Evolutionary conservation across 1,284 basidiomycete genomes (phyloP).

Genomic region (Boletellus deceptivus): DNA sequence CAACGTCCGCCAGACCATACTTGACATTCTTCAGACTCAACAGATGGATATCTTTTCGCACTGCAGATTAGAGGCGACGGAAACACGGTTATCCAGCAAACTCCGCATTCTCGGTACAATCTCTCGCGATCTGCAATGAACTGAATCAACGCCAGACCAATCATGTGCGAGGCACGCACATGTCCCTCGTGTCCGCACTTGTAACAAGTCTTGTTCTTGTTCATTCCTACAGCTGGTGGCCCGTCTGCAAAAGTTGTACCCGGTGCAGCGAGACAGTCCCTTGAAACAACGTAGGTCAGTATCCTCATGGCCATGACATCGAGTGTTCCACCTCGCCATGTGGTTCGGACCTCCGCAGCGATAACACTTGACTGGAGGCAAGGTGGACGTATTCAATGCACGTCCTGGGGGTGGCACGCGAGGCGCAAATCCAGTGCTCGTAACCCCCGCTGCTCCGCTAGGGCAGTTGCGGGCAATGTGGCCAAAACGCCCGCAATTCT

Average conservation of each 20-base stretch:
- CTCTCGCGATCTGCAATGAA: slow-evolving; percentile 64
- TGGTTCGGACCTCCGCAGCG: slow-evolving; percentile 82
- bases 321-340: slow-evolving; percentile 61
- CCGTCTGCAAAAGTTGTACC: slow-evolving; percentile 52
- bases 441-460: slow-evolving; percentile 42
- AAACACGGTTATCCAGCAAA: slow-evolving; percentile 37
- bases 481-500: slow-evolving; percentile 79
- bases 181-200: slow-evolving; percentile 85
- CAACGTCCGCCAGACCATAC: slow-evolving; percentile 11
- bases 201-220: slow-evolving; percentile 78
- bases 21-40: slow-evolving; percentile 13
- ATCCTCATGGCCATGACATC: background rate
- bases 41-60: slow-evolving; percentile 10
- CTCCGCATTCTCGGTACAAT: slow-evolving; percentile 66
- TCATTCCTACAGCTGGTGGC: slow-evolving; percentile 41
- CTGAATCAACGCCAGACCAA: slow-evolving; percentile 7
- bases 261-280: slow-evolving; percentile 76
- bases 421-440: slow-evolving; percentile 51
- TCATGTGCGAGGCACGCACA: slow-evolving; percentile 42
- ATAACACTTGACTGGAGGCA: slow-evolving; percentile 81
- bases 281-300: slow-evolving; percentile 28
- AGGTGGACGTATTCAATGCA: slow-evolving; percentile 67
- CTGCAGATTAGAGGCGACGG: slow-evolving; percentile 4
- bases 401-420: slow-evolving; percentile 72
- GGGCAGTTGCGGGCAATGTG: slow-evolving; percentile 78